These are phyloP conservation scores for Mycena alexandri DNA, from an alignment of 768 basidiomycete genomes.

Conservation along the genomic window DNA sequence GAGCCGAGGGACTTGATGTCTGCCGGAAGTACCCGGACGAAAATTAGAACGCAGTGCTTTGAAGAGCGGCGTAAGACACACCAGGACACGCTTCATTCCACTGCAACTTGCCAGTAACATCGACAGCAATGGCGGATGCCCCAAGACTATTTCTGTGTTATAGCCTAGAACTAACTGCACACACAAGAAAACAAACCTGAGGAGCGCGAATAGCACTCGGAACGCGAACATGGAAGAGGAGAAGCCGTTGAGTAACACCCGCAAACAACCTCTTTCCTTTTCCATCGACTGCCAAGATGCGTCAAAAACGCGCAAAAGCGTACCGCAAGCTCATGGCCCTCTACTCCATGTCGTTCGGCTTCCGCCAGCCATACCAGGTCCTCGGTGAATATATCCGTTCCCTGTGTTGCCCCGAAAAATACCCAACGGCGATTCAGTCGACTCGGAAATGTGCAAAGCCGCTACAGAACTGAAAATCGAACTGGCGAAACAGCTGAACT, in stretches of 20 bases:
- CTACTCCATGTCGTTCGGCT: constrained; percentile 89
- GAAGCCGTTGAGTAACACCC: constrained; percentile 5
- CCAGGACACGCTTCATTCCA: constrained; percentile 82
- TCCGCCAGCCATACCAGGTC: constrained; percentile 94
- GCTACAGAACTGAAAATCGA: constrained; percentile 80
- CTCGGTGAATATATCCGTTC: constrained; percentile 68
- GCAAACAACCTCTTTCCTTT: constrained; percentile 26
- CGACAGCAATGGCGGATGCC: constrained; percentile 57
- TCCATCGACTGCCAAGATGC: constrained; percentile 65
- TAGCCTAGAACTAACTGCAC: not conserved
- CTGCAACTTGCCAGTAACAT: constrained; percentile 71
- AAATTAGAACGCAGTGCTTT: not conserved
- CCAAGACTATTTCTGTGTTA: constrained; percentile 41
- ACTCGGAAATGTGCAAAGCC: constrained; percentile 84
- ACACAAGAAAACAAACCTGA: constrained; percentile 33
- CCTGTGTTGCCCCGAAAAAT: constrained; percentile 7
- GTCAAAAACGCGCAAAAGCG: constrained; percentile 94
- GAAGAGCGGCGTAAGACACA: constrained; percentile 46
- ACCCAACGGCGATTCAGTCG: constrained; percentile 65
- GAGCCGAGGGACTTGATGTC: constrained; percentile 61
- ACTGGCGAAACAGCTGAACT: constrained; percentile 77
- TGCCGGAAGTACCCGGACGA: constrained; percentile 22
- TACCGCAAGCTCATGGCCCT: constrained; percentile 95
- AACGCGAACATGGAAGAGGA: constrained; percentile 17
- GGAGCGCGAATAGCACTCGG: constrained; percentile 34